Evolutionary conservation across 352 stramenopile species (phyloP).

Genomic region (Globisporangium takayamanum): DNA sequence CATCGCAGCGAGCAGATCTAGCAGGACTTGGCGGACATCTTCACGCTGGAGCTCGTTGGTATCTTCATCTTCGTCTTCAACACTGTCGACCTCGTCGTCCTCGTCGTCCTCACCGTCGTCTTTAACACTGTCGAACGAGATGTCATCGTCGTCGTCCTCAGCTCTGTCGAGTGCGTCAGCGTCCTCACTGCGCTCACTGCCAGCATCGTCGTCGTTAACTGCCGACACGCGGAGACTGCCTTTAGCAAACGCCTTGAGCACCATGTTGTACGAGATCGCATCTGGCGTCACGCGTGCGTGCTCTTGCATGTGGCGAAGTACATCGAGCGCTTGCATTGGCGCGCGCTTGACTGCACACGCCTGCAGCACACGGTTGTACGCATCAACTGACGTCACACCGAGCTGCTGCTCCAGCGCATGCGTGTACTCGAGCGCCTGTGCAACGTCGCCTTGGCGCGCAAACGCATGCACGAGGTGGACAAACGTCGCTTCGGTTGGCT

Average conservation of each 20-base stretch:
- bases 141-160: slow-evolving; percentile 11
- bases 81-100: background rate
- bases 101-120: background rate
- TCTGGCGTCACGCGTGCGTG: slow-evolving; percentile 24
- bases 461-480: slow-evolving; percentile 46
- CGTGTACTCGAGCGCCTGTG: slow-evolving; percentile 27
- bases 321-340: slow-evolving; percentile 30
- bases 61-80: background rate
- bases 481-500: slow-evolving; percentile 35
- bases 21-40: slow-evolving; percentile 10
- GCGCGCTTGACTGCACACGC: slow-evolving; percentile 39
- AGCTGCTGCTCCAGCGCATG: slow-evolving; percentile 41
- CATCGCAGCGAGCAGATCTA: slow-evolving; percentile 32
- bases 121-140: slow-evolving; percentile 5
- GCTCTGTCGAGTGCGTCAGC: slow-evolving; percentile 14
- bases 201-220: slow-evolving; percentile 15
- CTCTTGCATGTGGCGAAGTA: slow-evolving; percentile 31
- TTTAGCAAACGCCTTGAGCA: slow-evolving; percentile 44
- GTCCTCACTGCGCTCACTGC: slow-evolving; percentile 13
- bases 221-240: slow-evolving; percentile 14
- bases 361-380: slow-evolving; percentile 53
- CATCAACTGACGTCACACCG: slow-evolving; percentile 26
- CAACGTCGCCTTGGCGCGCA: slow-evolving; percentile 40
- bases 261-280: slow-evolving; percentile 49
- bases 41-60: background rate